Percentiles rank a stretch among this genome's conserved stretches.
Conservation (phyloP, 768 basidiomycete genomes). For the Psilocybe azurescens region DNA sequence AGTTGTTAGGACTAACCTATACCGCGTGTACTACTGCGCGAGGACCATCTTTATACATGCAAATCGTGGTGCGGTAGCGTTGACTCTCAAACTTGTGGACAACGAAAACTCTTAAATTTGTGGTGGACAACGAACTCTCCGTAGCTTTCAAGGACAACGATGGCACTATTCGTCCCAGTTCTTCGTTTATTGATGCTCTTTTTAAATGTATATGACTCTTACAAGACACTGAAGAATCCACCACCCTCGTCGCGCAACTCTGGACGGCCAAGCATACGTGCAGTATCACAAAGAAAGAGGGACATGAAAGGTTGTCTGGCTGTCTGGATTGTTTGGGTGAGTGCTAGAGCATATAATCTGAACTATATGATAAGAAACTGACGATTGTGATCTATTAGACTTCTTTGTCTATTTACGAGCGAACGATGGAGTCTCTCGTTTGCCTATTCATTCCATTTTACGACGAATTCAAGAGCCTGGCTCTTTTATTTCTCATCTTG, state of each 20-base stretch:
- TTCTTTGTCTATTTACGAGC: slow-evolving; percentile 72
- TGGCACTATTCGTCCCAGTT: slow-evolving; percentile 71
- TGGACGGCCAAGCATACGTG: slow-evolving; percentile 68
- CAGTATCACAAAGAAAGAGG: slow-evolving; percentile 77
- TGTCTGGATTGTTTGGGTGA: slow-evolving; percentile 88
- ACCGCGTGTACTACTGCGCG: slow-evolving; percentile 31
- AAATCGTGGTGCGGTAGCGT: slow-evolving; percentile 12
- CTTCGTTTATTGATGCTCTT: slow-evolving; percentile 76
- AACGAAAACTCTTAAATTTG: background rate
- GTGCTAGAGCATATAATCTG: slow-evolving; percentile 18
- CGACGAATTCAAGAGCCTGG: slow-evolving; percentile 77
- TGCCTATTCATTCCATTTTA: slow-evolving; percentile 84
- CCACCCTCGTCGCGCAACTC: slow-evolving; percentile 57
- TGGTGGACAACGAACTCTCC: background rate
- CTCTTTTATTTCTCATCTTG: slow-evolving; percentile 74
- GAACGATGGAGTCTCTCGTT: slow-evolving; percentile 64
- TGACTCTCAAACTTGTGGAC: background rate
- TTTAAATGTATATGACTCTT: slow-evolving; percentile 83
- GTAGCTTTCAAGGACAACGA: slow-evolving; percentile 34
- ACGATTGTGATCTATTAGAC: slow-evolving; percentile 45
- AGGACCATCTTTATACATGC: slow-evolving; percentile 16
- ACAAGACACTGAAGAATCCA: slow-evolving; percentile 79
- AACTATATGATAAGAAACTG: slow-evolving; percentile 13
- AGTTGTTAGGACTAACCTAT: slow-evolving; percentile 14
- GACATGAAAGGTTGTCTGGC: slow-evolving; percentile 86